Evolutionary conservation across 805 yeast genomes (phyloP).

Genomic region (Pichia nanzhaoensis): DNA sequence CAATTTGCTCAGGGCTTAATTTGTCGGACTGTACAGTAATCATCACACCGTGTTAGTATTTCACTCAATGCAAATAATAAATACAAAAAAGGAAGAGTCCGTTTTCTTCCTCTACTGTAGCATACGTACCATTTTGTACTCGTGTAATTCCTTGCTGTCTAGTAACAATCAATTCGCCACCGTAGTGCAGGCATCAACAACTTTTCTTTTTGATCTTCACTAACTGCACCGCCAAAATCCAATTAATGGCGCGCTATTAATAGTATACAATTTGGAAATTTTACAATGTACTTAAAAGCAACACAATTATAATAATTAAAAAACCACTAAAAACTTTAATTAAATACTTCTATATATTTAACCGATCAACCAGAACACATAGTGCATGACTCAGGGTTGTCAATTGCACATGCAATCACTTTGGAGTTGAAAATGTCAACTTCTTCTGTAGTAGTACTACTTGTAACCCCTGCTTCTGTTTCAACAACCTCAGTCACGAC

Average conservation of each 20-base stretch:
- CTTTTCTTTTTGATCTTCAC: too few species aligned
- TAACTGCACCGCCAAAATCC: too few species aligned
- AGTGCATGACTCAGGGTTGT: conserved; percentile 95
- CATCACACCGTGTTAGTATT: neutral
- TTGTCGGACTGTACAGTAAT: conserved; percentile 64
- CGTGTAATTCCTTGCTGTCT: neutral
- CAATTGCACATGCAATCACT: conserved; percentile 94
- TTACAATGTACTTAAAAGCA: neutral
- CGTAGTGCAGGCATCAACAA: too few species aligned
- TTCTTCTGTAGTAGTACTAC: conserved; percentile 31
- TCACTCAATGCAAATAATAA: too few species aligned
- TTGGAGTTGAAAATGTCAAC: conserved; percentile 86
- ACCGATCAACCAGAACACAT: conserved; percentile 91
- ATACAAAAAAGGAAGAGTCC: too few species aligned
- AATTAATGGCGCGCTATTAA: too few species aligned
- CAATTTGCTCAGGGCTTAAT: conserved; percentile 91
- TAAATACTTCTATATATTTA: neutral
- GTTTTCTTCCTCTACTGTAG: neutral
- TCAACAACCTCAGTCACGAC: conserved; percentile 5
- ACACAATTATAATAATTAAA: neutral
- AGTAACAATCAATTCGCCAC: neutral
- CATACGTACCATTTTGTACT: conserved; percentile 5
- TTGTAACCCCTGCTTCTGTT: conserved; percentile 2
- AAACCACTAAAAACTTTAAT: neutral
- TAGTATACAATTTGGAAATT: too few species aligned